Evolutionary conservation across 2,329 filamentous ascomycete species (phyloP), one percentile per base, ranked within the genome.

Genomic region (Alternaria postmessia): DNA sequence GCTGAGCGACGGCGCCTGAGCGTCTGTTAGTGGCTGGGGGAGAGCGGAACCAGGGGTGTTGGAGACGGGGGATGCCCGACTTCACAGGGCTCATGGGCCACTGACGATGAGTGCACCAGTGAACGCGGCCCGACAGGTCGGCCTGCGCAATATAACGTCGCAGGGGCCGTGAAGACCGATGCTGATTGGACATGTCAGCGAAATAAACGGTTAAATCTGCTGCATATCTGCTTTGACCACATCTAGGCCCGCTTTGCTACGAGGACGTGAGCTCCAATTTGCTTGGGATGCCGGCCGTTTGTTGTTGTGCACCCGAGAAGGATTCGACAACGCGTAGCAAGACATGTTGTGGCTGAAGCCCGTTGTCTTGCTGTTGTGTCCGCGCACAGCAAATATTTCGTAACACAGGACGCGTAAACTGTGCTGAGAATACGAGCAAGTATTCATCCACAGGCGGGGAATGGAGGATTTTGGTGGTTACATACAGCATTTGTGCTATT

Each of bases 181-280:
- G 52, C 9, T 73, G 68, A 76, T 72, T 77, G 73, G 75, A 54
- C 56, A 16, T 8, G 28, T 36, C 24, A 28, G 51, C 42, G 63
- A 75, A 61, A 75, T 71, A 72, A 70, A 74, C 69, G 74, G 75
- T 67, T 74, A 72, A 76, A 75, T 75, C 65, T 67, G 72, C 70
- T 65, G 65, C 59, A 63, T 54, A 42, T 32, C 51, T 58, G 69
- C 64, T 62, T 34, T 57, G 66, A 59, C 55, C 68, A 58, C 60
- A 48, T 44, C 36, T 52, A 63, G 64, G 66, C 53, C 67, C 59
- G 61, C 62, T 65, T 54, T 42, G 59, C 64, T 59, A 59, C 36
- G 30, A 54, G 51, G 58, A 63, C 61, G 58, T 63, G 62, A 66
- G 56, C 44, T 66, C 66, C 64, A 65, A 66, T 71, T 63, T 69